Conservation (phyloP, 106 monocot genomes). For the Allium fistulosum region DNA sequence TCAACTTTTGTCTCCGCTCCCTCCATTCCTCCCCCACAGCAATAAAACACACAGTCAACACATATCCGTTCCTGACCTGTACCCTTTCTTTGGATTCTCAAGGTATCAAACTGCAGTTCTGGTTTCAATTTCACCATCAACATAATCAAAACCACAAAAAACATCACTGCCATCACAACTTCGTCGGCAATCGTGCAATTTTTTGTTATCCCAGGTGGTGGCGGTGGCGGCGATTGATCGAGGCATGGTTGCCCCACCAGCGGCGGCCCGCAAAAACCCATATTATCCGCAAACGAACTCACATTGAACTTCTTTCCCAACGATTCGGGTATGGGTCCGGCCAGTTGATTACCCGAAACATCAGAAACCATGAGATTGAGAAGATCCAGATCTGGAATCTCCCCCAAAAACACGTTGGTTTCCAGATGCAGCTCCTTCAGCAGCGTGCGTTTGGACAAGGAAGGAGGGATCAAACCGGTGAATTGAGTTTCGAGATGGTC, state of each 20-base stretch:
- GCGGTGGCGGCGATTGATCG: too few species aligned
- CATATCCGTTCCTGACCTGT: constrained; percentile 1
- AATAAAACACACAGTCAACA: background rate
- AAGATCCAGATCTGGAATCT: constrained; percentile 24
- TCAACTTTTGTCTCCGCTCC: background rate
- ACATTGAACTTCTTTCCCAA: constrained; percentile 32
- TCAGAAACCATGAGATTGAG: constrained; percentile 26
- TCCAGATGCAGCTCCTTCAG: too few species aligned
- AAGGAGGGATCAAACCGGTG: too few species aligned
- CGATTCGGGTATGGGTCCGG: constrained; percentile 42
- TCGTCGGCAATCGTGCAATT: too few species aligned
- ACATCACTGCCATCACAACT: too few species aligned
- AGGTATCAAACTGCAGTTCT: background rate
- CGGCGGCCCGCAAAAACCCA: constrained; percentile 34
- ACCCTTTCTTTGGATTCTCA: too few species aligned
- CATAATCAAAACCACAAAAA: background rate
- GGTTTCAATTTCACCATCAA: background rate
- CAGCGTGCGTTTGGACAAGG: too few species aligned
- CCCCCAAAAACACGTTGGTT: too few species aligned
- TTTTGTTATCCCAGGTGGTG: background rate
- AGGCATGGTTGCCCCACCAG: background rate
- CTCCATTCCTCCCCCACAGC: background rate
- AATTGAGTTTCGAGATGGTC: too few species aligned
- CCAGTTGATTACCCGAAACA: constrained; percentile 46
- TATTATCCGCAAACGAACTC: constrained; percentile 43